Percentiles rank a stretch among this genome's conserved stretches.
Conservation (phyloP, 2,329 filamentous ascomycete genomes). For the Aspergillus ochraceoroseus region DNA sequence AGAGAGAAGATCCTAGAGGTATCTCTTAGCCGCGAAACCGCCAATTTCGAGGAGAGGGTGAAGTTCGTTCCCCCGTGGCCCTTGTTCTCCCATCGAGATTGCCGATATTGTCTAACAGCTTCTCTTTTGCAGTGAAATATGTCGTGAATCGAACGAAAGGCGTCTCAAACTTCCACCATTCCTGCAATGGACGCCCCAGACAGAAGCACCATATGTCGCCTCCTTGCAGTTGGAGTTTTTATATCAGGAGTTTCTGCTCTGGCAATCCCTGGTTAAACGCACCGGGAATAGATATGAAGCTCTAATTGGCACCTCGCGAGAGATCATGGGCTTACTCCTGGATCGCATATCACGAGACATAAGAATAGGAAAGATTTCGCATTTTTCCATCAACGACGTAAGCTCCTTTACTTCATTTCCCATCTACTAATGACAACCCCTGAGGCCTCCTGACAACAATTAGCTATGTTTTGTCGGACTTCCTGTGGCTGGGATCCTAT, state of each 20-base stretch:
- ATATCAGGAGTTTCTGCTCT: constrained; percentile 23
- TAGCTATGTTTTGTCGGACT: constrained; percentile 23
- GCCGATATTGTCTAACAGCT: neutral
- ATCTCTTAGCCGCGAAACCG: constrained; percentile 9
- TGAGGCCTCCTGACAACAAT: too few relatives aligned
- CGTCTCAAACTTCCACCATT: constrained; percentile 3
- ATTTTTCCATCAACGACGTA: constrained; percentile 7
- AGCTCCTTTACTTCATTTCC: neutral
- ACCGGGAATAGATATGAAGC: constrained; percentile 9
- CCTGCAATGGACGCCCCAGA: constrained; percentile 12
- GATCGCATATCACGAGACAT: constrained; percentile 8
- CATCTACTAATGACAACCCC: too few relatives aligned
- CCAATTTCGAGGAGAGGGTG: constrained; percentile 4
- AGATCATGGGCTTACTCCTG: constrained; percentile 6
- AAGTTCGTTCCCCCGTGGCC: neutral
- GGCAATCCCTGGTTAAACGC: constrained; percentile 17
- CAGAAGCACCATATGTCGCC: neutral
- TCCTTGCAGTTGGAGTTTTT: constrained; percentile 19
- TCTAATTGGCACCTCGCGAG: constrained; percentile 1
- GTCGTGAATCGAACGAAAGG: constrained; percentile 4
- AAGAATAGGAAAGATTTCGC: neutral
- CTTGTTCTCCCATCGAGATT: neutral
- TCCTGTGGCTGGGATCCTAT: constrained; percentile 22
- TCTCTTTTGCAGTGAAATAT: neutral
- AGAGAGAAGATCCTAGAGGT: constrained; percentile 24